Base-by-base conservation (phyloP, 495 filamentous ascomycete species). In the Glarea lozoyensis region DNA sequence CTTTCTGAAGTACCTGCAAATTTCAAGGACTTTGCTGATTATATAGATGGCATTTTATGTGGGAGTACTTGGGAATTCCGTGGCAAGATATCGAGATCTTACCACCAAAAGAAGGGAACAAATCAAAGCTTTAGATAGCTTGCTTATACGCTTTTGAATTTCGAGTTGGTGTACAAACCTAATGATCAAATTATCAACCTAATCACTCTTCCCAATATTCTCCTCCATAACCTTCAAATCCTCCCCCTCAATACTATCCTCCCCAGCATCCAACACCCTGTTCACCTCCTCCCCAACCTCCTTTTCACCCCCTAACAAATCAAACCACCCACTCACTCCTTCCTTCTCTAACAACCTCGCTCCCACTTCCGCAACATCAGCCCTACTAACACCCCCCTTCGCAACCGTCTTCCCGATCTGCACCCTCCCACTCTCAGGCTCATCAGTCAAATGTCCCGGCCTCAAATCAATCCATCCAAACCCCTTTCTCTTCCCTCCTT, bases 381-480 rank as follows among this genome's bases (percentile, higher is more conserved):
- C 77, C 39, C 86, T 68, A 15, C 69, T 74, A 30, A 84, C 72
- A 12, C 46, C 65, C 0, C 82, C 84, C 32, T 25, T 44, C 22
- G 32, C 44, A 10, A 21, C 37, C 30, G 48, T 58, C 1, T 71
- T 81, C 3, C 87, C 87, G 32, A 94, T 53, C 29, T 62, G 63
- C 2, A 92, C 76, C 48, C 65, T 72, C 2, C 79, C 71, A 2
- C 70, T 76, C 6, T 72, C 75, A 21, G 66, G 60, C 17, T 74
- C 70, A 54, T 78, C 63, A 7, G 61, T 82, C 64, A 94, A 58
- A 3, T 45, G 40, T 0, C 82, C 84, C 0, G 86, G 86, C 9
- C 87, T 72, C 29, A 94, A 59, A 44, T 70, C 68, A 45, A 90
- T 84, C 23, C 73, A 79, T 46, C 74, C 70, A 60, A 85, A 78